Base-by-base conservation (phyloP, 2,329 filamentous ascomycete genomes). In the Sporothrix brunneoviolacea region DNA sequence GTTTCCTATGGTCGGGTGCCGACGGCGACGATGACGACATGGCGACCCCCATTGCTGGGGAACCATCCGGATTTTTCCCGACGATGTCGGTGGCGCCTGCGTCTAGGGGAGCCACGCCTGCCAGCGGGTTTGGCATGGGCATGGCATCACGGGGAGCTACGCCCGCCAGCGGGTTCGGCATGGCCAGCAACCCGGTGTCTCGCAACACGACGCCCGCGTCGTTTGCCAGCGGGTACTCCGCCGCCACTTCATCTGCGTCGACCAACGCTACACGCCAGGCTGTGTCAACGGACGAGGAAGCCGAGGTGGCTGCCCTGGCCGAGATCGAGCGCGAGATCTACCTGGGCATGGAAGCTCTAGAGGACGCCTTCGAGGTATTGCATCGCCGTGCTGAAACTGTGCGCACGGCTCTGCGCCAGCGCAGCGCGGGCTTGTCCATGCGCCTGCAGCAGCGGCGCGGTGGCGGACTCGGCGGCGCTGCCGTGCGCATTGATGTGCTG, bases 281-380 rank as follows among this genome's bases (percentile, higher is more conserved):
- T 3, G 91, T 97, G 4, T 91, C 90, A 4, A 80, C 95, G 52
- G 91, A 96, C 63, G 91, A 97, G 66, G 91, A 97, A 62, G 88
- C 88, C 48, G 91, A 96, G 65, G 91, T 96, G 60, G 87, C 87
- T 1, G 86, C 88, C 1, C 76, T 96, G 6, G 89, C 89, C 8
- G 91, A 96, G 68, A 83, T 96, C 35, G 91, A 97, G 68, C 82
- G 90, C 7, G 89, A 95, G 62, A 95, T 97, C 52, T 96, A 91
- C 68, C 77, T 82, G 30, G 88, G 91, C 55, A 97, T 97, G 91
- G 91, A 97, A 68, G 83, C 83, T 0, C 77, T 97, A 21, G 91
- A 97, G 67, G 89, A 96, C 62, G 90, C 91, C 0, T 96, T 97
- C 60, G 91, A 97, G 69, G 82, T 81, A 24, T 75, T 97, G n/a